A percentile compares a stretch with the other conserved stretches of the same genome.
Evolutionary conservation across 306 rosid species (phyloP).

Genomic region (Dalbergia oliveri): DNA sequence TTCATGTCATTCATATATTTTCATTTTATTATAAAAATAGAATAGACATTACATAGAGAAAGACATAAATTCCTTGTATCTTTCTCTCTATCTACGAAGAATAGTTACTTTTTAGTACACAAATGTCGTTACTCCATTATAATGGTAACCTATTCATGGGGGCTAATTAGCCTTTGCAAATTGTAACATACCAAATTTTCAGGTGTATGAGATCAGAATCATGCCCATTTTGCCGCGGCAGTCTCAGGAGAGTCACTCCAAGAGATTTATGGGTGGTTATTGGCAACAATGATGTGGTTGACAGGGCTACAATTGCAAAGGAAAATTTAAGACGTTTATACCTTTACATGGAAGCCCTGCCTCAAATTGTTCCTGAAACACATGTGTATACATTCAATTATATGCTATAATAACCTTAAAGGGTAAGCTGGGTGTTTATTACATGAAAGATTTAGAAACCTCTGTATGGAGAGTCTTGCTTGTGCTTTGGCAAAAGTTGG

Average conservation of each 20-base stretch:
- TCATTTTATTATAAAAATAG: slow-evolving; percentile 40
- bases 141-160: no score
- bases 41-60: no score
- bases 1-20: slow-evolving; percentile 4
- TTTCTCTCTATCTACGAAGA: no score
- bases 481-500: neutral
- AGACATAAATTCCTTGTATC: no score
- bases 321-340: slow-evolving; percentile 69
- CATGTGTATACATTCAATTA: slow-evolving; percentile 58
- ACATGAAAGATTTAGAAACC: neutral
- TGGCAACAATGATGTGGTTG: slow-evolving; percentile 60
- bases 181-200: slow-evolving; percentile 13
- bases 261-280: slow-evolving; percentile 76
- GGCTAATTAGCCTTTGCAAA: neutral
- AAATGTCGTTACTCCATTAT: no score
- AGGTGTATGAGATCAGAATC: slow-evolving; percentile 81
- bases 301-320: slow-evolving; percentile 58
- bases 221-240: slow-evolving; percentile 81
- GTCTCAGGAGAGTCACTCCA: slow-evolving; percentile 58
- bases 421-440: neutral
- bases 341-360: slow-evolving; percentile 64
- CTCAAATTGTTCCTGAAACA: slow-evolving; percentile 53
- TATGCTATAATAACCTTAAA: slow-evolving; percentile 63
- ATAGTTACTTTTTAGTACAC: no score
- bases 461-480: neutral